These are phyloP conservation scores for Schrenkiella parvula DNA, from an alignment of 345 rosid species.

Conservation along the genomic window DNA sequence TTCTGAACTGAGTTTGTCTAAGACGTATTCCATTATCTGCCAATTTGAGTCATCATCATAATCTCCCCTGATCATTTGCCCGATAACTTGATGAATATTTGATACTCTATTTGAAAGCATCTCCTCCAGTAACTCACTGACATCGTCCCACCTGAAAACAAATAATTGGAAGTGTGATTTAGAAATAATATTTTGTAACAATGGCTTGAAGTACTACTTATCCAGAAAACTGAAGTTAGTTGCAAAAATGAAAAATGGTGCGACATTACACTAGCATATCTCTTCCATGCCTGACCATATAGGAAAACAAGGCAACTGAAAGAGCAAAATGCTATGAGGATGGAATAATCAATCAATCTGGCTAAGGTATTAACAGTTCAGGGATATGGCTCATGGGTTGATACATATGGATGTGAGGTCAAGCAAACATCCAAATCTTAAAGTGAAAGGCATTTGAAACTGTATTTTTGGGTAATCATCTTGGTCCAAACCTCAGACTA, in stretches of 20 bases:
- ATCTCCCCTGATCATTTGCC: constrained; percentile 93
- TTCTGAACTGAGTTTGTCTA: constrained; percentile 84
- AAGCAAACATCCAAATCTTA: background rate
- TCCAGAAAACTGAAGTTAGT: constrained; percentile 4
- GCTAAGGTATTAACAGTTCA: background rate
- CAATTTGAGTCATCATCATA: constrained; percentile 83
- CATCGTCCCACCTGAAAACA: constrained; percentile 72
- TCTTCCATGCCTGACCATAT: constrained; percentile 2
- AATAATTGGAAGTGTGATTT: constrained; percentile 14
- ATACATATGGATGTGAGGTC: background rate
- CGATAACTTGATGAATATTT: constrained; percentile 81
- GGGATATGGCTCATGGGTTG: background rate
- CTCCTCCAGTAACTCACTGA: constrained; percentile 67
- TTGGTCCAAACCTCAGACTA: background rate
- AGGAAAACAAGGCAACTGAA: background rate
- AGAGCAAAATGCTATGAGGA: background rate
- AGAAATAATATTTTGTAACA: background rate
- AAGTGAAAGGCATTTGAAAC: background rate
- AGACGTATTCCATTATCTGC: constrained; percentile 90
- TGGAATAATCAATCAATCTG: background rate
- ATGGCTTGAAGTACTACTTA: background rate
- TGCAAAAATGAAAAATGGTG: background rate
- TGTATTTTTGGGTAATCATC: background rate
- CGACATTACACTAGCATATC: constrained; percentile 8
- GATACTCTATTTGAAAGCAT: constrained; percentile 71